Evolutionary conservation across 192 early-diverging fungal species (phyloP), one percentile per base, ranked within the genome.

Genomic region (Backusella mclennaniae): DNA sequence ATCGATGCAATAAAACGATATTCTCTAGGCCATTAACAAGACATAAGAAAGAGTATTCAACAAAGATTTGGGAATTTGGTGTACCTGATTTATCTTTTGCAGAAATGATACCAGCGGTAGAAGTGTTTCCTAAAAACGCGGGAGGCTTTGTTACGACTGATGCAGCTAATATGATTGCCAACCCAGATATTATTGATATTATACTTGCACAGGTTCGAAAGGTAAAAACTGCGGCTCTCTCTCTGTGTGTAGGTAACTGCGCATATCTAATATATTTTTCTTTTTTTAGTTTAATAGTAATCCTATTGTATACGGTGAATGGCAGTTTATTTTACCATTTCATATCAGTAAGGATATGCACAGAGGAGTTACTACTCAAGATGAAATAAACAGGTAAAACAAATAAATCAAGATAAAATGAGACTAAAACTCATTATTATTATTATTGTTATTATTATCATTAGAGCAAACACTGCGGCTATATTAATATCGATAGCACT

Each of bases 91-190:
- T 42, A 15, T 33, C 44, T 0, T 19, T 33, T 71, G 44, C 21
- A 49, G 70, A 69, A 4, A 69, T 71, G 29, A 14, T 35, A 12
- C 70, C 70, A 1, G 42, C 70, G 2, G 12, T 1, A 15, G 42
- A 49, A 33, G 39, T 49, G 11, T 71, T 49, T 71, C 70, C 70
- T 31, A 49, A 49, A 31, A 36, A 71, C 29, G 19, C 70, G 15
- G 70, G 70, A 31, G 70, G 70, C 11, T 71, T 49, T 71, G 29
- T 71, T 26, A 71, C 29, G 6, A 71, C 70, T 0, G 70, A 71
- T 71, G 42, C 31, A 14, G 26, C 42, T 5, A 71, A 71, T 23
- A 49, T 71, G 0, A 15, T 46, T 23, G 21, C 23, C 26, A 71
- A 71, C 21, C 70, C 70, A 29, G 21, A 12, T 1, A 46, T 71